Conservation (phyloP, 495 filamentous ascomycete species). For the Evansstolkia leycettana region DNA sequence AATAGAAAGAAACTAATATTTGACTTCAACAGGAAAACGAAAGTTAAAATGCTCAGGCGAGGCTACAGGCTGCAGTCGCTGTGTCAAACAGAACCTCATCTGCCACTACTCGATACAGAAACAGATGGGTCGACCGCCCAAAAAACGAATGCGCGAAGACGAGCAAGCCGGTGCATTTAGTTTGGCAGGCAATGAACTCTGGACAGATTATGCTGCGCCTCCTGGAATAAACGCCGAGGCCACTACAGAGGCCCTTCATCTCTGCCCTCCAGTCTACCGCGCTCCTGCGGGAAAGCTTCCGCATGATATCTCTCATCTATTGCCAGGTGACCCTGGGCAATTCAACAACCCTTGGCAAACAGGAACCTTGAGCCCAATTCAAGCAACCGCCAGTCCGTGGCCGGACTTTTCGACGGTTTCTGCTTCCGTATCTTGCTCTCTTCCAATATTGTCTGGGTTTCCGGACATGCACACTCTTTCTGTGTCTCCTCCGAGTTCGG, state of each 20-base stretch:
- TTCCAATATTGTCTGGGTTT: constrained; percentile 14
- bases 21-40: constrained; percentile 21
- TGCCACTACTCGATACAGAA: constrained; percentile 37
- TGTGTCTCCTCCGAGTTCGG: constrained; percentile 11
- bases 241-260: constrained; percentile 10
- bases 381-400: constrained; percentile 25
- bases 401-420: constrained; percentile 32
- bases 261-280: constrained; percentile 17
- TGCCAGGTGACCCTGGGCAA: too few relatives aligned
- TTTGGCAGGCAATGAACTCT: constrained; percentile 8
- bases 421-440: constrained; percentile 21
- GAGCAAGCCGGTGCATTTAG: constrained; percentile 10
- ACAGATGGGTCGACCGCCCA: constrained; percentile 35
- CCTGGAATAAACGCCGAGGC: neutral
- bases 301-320: constrained; percentile 11
- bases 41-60: constrained; percentile 40
- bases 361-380: constrained; percentile 11
- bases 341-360: constrained; percentile 11
- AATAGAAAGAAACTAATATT: neutral
- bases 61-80: constrained; percentile 27
- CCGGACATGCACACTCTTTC: constrained; percentile 14
- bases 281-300: constrained; percentile 6
- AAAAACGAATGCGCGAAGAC: constrained; percentile 28
- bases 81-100: constrained; percentile 25
- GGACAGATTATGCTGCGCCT: constrained; percentile 4